Evolutionary conservation across 73 alveolate genomes (phyloP).

Genomic region (Paramecium sexaurelia): DNA sequence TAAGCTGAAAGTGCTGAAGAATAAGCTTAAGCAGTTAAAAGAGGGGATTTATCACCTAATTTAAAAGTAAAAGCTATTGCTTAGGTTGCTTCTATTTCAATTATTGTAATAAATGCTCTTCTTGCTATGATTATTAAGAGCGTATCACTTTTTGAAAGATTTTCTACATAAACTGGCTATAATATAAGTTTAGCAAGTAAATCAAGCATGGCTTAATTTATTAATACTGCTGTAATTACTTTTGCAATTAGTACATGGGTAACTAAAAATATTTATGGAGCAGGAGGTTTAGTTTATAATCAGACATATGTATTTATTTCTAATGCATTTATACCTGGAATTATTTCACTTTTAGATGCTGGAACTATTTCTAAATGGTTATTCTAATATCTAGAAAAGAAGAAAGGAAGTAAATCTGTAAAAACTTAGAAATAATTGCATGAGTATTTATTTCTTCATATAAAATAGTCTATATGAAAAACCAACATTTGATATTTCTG

Average conservation of each 20-base stretch:
- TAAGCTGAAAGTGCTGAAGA: constrained; percentile 45
- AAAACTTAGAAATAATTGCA: constrained; percentile 44
- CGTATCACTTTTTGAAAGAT: constrained; percentile 70
- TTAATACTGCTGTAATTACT: constrained; percentile 79
- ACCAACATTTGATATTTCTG: constrained; percentile 57
- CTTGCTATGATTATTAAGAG: constrained; percentile 61
- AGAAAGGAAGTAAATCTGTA: not conserved
- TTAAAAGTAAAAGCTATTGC: constrained; percentile 61
- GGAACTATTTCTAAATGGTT: constrained; percentile 41
- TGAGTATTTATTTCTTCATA: not conserved
- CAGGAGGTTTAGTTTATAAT: constrained; percentile 61
- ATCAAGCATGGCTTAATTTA: constrained; percentile 70
- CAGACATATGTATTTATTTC: constrained; percentile 54
- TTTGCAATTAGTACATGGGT: constrained; percentile 57
- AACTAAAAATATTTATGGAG: constrained; percentile 40
- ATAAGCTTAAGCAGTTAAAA: constrained; percentile 56
- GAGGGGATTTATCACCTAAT: not conserved
- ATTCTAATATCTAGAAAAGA: not conserved
- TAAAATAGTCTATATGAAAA: constrained; percentile 40
- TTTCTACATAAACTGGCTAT: constrained; percentile 74
- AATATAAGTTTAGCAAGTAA: constrained; percentile 76
- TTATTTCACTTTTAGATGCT: not conserved
- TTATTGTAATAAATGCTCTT: constrained; percentile 66
- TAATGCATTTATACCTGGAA: constrained; percentile 46
- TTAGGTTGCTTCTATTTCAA: constrained; percentile 66